Conservation (phyloP, 73 alveolate genomes). For the Chromera velia region DNA sequence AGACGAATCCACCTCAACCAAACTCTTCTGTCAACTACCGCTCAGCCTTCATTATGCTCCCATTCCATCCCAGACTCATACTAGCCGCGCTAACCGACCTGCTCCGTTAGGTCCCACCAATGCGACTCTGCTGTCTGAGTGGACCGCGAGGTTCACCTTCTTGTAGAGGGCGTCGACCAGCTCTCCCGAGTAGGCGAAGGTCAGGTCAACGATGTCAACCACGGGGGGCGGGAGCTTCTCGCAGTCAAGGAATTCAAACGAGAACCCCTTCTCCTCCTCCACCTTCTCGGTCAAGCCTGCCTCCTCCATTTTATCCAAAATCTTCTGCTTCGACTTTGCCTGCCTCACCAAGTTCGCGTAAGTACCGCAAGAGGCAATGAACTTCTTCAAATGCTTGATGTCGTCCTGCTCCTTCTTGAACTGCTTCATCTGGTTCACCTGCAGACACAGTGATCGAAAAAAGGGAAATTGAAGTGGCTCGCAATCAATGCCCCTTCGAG, state of each 20-base stretch:
- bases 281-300: constrained; percentile 73
- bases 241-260: constrained; percentile 87
- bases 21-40: no score
- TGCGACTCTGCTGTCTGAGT: constrained; percentile 77
- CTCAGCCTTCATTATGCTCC: no score
- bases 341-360: constrained; percentile 84
- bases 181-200: constrained; percentile 70
- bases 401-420: constrained; percentile 57
- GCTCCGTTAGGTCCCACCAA: constrained; percentile 70
- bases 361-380: constrained; percentile 84
- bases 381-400: constrained; percentile 78
- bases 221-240: constrained; percentile 86
- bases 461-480: no score
- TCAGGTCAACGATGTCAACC: constrained; percentile 71
- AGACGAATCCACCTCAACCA: no score
- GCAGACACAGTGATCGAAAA: no score
- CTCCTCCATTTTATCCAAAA: constrained; percentile 76
- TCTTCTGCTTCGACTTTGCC: constrained; percentile 83
- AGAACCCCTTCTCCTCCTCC: constrained; percentile 78
- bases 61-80: no score
- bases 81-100: no score
- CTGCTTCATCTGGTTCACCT: constrained; percentile 26
- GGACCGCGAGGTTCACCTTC: constrained; percentile 76
- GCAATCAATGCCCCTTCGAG: no score
- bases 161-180: constrained; percentile 63